Evolutionary conservation across 2,329 filamentous ascomycete species (phyloP).

Genomic region (Pseudogymnoascus sp.): DNA sequence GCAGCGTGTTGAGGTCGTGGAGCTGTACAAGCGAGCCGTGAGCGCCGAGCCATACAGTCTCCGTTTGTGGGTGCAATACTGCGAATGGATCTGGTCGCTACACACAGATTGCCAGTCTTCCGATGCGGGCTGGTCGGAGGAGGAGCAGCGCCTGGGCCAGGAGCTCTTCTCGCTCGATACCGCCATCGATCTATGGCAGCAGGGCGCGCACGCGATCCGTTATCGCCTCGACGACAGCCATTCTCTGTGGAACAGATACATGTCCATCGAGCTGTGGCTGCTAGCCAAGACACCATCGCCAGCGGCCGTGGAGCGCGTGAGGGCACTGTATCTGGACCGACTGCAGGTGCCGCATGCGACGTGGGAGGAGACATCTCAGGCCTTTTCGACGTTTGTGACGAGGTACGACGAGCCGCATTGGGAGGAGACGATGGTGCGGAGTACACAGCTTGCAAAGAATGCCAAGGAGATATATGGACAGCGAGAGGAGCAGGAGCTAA

Average conservation of each 20-base stretch:
- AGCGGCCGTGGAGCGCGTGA: conserved; percentile 55
- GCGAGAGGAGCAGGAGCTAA: conserved; percentile 61
- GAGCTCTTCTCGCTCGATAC: conserved; percentile 63
- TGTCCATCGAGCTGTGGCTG: conserved; percentile 62
- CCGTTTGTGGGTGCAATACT: conserved; percentile 68
- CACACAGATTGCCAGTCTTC: conserved; percentile 54
- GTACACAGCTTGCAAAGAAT: conserved; percentile 52
- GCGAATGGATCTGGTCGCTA: conserved; percentile 67
- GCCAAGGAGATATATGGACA: conserved; percentile 55
- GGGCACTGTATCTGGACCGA: conserved; percentile 60
- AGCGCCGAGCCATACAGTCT: conserved; percentile 64
- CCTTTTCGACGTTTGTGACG: conserved; percentile 66
- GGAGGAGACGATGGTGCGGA: conserved; percentile 63
- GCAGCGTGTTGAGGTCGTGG: conserved; percentile 59
- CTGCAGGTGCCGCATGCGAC: conserved; percentile 63
- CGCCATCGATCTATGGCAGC: conserved; percentile 60
- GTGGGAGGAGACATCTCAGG: conserved; percentile 67
- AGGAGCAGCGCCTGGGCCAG: conserved; percentile 60
- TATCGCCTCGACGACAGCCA: conserved; percentile 72
- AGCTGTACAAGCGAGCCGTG: conserved; percentile 63
- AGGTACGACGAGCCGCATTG: conserved; percentile 62
- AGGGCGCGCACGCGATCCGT: conserved; percentile 62
- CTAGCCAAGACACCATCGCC: conserved; percentile 47
- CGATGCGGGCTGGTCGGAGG: conserved; percentile 50
- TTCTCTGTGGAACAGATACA: conserved; percentile 70